These are phyloP conservation scores for Solanum sejunctum DNA, from an alignment of 257 asterid genomes.

Conservation along the genomic window DNA sequence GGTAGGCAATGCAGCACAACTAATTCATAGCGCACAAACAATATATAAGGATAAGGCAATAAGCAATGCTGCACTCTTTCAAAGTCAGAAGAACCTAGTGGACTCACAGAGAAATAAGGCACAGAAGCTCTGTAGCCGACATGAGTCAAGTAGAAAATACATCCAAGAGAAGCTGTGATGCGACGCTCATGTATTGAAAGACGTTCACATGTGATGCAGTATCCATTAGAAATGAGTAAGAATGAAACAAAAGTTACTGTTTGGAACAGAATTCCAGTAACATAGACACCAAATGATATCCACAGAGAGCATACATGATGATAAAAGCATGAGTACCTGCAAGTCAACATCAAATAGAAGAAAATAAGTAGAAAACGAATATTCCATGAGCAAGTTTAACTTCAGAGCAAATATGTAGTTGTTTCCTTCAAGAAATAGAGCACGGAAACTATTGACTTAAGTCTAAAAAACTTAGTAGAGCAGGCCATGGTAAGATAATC, in stretches of 20 bases:
- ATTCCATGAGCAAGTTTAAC: not conserved
- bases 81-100: not conserved
- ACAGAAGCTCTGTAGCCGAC: constrained; percentile 75
- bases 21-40: not conserved
- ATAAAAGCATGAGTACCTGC: constrained; percentile 70
- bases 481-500: not conserved
- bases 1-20: not conserved
- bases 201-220: constrained; percentile 67
- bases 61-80: not conserved
- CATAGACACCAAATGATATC: constrained; percentile 86
- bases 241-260: constrained; percentile 53
- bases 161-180: constrained; percentile 41
- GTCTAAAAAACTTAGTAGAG: not conserved
- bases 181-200: constrained; percentile 64
- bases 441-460: not conserved
- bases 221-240: constrained; percentile 71
- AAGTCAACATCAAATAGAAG: not conserved
- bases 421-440: not conserved
- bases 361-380: not conserved
- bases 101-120: constrained; percentile 77
- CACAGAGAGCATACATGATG: constrained; percentile 60
- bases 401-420: not conserved
- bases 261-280: constrained; percentile 63
- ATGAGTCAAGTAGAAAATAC: constrained; percentile 65
- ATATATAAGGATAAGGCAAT: not conserved